These are phyloP conservation scores for Floccularia luteovirens DNA, from an alignment of 768 basidiomycete species.

Conservation along the genomic window DNA sequence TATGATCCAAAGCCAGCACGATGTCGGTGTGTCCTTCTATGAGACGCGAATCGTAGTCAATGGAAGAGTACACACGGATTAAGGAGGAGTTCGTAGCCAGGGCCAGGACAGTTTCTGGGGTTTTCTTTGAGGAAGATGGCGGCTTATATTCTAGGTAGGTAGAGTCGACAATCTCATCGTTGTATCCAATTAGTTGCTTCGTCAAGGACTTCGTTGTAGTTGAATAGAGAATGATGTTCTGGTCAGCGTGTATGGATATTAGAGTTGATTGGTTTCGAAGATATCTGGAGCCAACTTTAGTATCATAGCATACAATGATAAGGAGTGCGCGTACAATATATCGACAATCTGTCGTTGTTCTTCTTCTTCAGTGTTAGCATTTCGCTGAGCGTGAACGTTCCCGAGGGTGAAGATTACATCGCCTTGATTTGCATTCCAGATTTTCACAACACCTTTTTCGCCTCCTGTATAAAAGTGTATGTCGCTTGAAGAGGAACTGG, in stretches of 20 bases:
- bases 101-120: constrained; percentile 57
- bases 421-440: constrained; percentile 78
- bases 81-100: constrained; percentile 97
- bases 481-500: constrained; percentile 26
- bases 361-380: constrained; percentile 54
- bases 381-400: constrained; percentile 33
- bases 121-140: constrained; percentile 10
- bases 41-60: constrained; percentile 74
- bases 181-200: constrained; percentile 91
- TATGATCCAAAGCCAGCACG: constrained; percentile 77
- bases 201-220: constrained; percentile 53
- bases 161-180: constrained; percentile 95
- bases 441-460: constrained; percentile 75
- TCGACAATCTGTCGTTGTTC: constrained; percentile 81
- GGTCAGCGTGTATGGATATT: constrained; percentile 87
- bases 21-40: constrained; percentile 88
- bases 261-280: constrained; percentile 55
- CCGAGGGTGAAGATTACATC: constrained; percentile 55
- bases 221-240: constrained; percentile 92
- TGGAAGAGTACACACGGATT: constrained; percentile 80
- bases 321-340: constrained; percentile 55
- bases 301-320: constrained; percentile 5
- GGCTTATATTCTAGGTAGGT: constrained; percentile 54
- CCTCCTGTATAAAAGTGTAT: constrained; percentile 85
- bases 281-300: constrained; percentile 43